These are phyloP conservation scores for Epichloe typhina DNA, from an alignment of 2,329 filamentous ascomycete species.

Conservation along the genomic window DNA sequence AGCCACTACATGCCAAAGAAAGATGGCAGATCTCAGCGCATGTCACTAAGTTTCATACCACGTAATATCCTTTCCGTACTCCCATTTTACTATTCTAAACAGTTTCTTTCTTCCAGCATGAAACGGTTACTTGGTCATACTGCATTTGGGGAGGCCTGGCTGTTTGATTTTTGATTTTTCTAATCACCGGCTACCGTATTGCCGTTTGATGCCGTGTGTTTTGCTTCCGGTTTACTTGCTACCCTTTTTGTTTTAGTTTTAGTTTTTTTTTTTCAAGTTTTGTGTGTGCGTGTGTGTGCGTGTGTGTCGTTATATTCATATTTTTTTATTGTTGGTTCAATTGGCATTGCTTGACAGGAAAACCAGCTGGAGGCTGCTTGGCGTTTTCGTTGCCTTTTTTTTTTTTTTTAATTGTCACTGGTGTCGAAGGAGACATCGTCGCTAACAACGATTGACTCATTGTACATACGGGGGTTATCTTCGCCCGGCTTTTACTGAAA, in stretches of 20 bases:
- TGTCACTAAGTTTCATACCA: neutral
- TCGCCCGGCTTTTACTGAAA: neutral
- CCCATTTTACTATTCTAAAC: neutral
- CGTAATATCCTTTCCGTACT: neutral
- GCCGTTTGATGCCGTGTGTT: neutral
- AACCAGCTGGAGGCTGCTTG: slow-evolving; percentile 13
- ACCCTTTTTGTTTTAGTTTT: neutral
- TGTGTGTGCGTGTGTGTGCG: neutral
- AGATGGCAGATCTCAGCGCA: neutral
- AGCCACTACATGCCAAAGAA: neutral
- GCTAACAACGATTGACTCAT: neutral
- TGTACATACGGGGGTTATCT: neutral
- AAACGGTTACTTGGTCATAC: slow-evolving; percentile 3
- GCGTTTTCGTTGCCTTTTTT: slow-evolving; percentile 13
- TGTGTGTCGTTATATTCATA: neutral
- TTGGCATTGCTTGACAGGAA: slow-evolving; percentile 12
- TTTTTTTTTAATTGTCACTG: neutral
- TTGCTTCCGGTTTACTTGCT: neutral
- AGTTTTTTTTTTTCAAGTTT: neutral
- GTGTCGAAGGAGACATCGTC: neutral
- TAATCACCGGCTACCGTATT: neutral
- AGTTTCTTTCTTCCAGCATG: slow-evolving; percentile 1
- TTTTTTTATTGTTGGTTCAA: slow-evolving; percentile 15
- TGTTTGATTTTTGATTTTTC: neutral
- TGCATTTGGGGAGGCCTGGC: slow-evolving; percentile 2